A percentile compares a stretch with the other conserved stretches of the same genome.
Evolutionary conservation across 768 basidiomycete genomes (phyloP).

Genomic region (Mycena venus): DNA sequence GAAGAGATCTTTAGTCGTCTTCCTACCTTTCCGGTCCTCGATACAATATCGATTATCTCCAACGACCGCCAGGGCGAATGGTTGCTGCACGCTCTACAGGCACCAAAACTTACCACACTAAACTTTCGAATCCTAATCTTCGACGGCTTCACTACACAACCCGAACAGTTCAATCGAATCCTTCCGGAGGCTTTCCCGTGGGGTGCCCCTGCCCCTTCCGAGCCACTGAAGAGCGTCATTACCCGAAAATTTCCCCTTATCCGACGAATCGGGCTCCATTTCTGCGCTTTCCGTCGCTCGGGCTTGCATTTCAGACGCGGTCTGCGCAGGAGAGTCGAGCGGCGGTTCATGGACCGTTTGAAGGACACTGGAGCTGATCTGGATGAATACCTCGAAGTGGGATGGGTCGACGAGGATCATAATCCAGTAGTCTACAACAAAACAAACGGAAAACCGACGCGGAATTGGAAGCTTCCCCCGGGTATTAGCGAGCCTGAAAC

Average conservation of each 20-base stretch:
- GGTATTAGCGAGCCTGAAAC: neutral
- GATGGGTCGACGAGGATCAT: neutral
- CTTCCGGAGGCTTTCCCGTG: neutral
- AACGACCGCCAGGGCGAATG: neutral
- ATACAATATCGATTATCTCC: neutral
- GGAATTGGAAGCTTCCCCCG: neutral
- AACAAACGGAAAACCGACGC: constrained; percentile 16
- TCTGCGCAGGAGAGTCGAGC: constrained; percentile 8
- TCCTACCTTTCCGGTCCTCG: neutral
- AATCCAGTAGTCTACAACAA: constrained; percentile 6
- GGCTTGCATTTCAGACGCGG: constrained; percentile 17
- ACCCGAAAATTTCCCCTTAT: neutral
- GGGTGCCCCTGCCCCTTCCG: neutral
- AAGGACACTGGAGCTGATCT: neutral
- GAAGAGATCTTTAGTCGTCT: neutral
- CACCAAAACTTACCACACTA: constrained; percentile 2
- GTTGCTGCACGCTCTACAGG: neutral
- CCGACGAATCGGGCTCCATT: neutral
- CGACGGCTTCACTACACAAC: neutral
- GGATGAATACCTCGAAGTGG: constrained; percentile 7
- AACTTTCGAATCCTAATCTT: neutral
- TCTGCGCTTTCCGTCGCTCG: neutral
- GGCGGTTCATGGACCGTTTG: neutral
- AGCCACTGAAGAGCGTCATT: neutral
- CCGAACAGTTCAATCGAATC: neutral